Percentiles rank a stretch among this genome's conserved stretches.
phyloP scores from a whole-genome alignment of 305 asterid species.

The Lippia alba region DNA sequence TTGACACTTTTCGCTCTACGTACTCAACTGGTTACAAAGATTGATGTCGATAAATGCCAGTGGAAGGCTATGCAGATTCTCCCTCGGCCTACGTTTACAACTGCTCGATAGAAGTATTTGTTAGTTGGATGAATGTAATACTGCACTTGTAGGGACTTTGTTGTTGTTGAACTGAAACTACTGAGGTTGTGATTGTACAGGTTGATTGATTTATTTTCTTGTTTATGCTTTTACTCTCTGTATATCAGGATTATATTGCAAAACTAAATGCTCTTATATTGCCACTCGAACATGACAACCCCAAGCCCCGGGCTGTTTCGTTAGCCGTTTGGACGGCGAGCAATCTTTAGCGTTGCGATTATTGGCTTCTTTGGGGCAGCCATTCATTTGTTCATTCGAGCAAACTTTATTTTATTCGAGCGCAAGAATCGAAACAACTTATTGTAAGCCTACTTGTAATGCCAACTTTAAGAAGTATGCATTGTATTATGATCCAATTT shows the following conservation, averaged over 20 bases:
- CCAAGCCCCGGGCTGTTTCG: too few relatives aligned
- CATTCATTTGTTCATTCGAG: too few relatives aligned
- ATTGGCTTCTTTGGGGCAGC: too few relatives aligned
- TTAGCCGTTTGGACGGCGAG: too few relatives aligned
- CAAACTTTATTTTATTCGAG: too few relatives aligned
- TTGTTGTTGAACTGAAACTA: slow-evolving; percentile 7
- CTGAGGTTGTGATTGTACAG: slow-evolving; percentile 51
- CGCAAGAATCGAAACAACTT: too few relatives aligned
- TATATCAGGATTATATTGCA: slow-evolving; percentile 32
- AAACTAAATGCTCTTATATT: not conserved
- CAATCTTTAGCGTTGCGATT: too few relatives aligned
- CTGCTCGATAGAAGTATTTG: slow-evolving; percentile 5
- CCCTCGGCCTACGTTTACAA: not conserved
- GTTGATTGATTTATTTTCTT: slow-evolving; percentile 22
- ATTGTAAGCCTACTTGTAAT: too few relatives aligned
- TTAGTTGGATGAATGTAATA: slow-evolving; percentile 19
- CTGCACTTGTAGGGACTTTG: slow-evolving; percentile 23
- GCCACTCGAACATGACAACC: not conserved
- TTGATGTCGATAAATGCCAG: slow-evolving; percentile 1
- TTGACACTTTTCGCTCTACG: slow-evolving; percentile 19
- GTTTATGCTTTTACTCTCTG: slow-evolving; percentile 18
- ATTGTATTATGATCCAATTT: too few relatives aligned
- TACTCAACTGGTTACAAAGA: slow-evolving; percentile 6
- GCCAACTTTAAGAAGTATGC: too few relatives aligned
- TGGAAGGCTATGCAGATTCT: slow-evolving; percentile 4